Evolutionary conservation across 768 basidiomycete species (phyloP).

Genomic region (Mycena albidolilacea): DNA sequence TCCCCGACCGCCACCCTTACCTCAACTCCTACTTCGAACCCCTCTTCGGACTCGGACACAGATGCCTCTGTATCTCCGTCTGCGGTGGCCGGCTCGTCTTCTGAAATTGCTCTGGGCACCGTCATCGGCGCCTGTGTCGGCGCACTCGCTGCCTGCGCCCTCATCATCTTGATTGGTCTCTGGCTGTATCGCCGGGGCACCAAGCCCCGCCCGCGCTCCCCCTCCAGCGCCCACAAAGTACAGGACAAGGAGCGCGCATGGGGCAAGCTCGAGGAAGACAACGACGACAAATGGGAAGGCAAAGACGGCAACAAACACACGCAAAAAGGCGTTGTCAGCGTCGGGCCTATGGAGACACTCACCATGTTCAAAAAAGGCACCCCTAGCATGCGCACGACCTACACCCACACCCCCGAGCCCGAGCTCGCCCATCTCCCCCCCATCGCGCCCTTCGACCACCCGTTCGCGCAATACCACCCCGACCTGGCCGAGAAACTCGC

Average conservation of each 20-base stretch:
- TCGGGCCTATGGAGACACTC: slow-evolving; percentile 71
- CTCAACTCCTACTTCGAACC: slow-evolving; percentile 32
- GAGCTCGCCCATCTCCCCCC: slow-evolving; percentile 59
- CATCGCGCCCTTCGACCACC: slow-evolving; percentile 52
- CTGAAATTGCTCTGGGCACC: slow-evolving; percentile 62
- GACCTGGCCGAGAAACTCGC: slow-evolving; percentile 66
- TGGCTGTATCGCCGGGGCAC: slow-evolving; percentile 70
- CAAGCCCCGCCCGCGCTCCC: slow-evolving; percentile 52
- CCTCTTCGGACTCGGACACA: not conserved
- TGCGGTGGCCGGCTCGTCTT: slow-evolving; percentile 40
- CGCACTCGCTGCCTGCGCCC: slow-evolving; percentile 67
- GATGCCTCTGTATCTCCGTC: slow-evolving; percentile 10
- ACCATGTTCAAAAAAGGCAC: slow-evolving; percentile 78
- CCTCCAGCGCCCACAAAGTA: slow-evolving; percentile 53
- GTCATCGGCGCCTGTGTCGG: slow-evolving; percentile 77
- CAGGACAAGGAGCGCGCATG: slow-evolving; percentile 64
- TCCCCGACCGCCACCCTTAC: slow-evolving; percentile 31
- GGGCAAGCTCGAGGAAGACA: slow-evolving; percentile 68
- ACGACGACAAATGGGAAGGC: slow-evolving; percentile 64
- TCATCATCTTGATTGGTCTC: slow-evolving; percentile 66
- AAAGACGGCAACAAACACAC: slow-evolving; percentile 47
- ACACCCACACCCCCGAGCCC: slow-evolving; percentile 62
- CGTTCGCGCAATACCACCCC: slow-evolving; percentile 75
- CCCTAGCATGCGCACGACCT: slow-evolving; percentile 68
- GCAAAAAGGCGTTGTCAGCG: slow-evolving; percentile 59